These are phyloP conservation scores for Pythium dissotocum DNA, from an alignment of 352 stramenopile species.

Conservation along the genomic window DNA sequence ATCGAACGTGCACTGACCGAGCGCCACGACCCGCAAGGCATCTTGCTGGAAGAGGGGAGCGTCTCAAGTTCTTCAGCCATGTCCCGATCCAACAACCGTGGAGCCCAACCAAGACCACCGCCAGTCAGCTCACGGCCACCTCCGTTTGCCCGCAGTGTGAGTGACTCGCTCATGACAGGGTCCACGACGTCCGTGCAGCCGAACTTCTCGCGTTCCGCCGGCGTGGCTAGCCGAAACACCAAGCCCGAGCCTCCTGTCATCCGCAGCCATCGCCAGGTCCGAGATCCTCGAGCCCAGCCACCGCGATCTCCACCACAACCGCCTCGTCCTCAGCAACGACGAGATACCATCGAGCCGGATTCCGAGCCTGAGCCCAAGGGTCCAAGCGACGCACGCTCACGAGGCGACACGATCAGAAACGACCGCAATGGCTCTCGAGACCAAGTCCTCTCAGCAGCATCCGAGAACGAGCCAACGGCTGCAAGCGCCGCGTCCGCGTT, in stretches of 20 bases:
- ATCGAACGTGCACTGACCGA: constrained; percentile 51
- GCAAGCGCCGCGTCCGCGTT: constrained; percentile 64
- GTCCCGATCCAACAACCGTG: background rate
- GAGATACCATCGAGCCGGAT: constrained; percentile 12
- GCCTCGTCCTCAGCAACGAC: background rate
- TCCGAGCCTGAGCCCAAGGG: constrained; percentile 24
- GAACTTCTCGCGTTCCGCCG: background rate
- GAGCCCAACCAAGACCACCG: background rate
- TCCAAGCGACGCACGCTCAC: background rate
- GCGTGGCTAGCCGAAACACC: background rate
- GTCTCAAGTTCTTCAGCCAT: background rate
- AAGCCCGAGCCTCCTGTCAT: constrained; percentile 9
- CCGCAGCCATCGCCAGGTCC: background rate
- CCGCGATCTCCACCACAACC: background rate
- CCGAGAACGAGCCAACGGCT: constrained; percentile 34
- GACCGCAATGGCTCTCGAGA: background rate
- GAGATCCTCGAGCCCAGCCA: background rate
- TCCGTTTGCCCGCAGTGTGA: constrained; percentile 19
- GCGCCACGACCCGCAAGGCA: constrained; percentile 40
- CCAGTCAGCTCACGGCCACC: background rate
- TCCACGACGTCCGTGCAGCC: background rate
- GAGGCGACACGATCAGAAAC: background rate
- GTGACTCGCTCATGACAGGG: constrained; percentile 16
- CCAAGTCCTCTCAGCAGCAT: constrained; percentile 12
- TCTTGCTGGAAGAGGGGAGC: constrained; percentile 14